Evolutionary conservation across 23 red algal genomes (phyloP).

Genomic region (Gracilariopsis chorda): DNA sequence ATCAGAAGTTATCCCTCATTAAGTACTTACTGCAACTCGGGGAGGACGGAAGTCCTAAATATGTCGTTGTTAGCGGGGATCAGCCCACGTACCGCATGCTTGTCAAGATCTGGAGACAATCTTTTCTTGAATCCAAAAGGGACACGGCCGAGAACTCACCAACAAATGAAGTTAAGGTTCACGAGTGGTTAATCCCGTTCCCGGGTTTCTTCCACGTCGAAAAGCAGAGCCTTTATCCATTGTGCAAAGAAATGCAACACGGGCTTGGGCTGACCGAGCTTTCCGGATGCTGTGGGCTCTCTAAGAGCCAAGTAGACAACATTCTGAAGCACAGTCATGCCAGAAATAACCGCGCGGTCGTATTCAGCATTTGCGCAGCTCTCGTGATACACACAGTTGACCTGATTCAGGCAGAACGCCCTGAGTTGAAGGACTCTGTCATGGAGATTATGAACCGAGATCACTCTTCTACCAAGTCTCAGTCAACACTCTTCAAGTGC

Average conservation of each 20-base stretch:
- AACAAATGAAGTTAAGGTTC: neutral
- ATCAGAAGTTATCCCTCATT: neutral
- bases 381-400: neutral
- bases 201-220: constrained; percentile 19
- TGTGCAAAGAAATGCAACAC: neutral
- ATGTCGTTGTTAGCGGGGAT: neutral
- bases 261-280: neutral
- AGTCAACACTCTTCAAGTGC: neutral
- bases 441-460: neutral
- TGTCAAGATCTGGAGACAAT: neutral
- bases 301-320: neutral
- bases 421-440: neutral
- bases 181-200: constrained; percentile 12
- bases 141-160: neutral
- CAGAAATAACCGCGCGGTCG: neutral
- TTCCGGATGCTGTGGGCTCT: neutral
- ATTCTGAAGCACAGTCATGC: constrained; percentile 29
- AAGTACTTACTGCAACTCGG: neutral
- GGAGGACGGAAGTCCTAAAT: neutral
- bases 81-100: constrained; percentile 24
- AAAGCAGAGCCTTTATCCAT: constrained; percentile 9
- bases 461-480: neutral
- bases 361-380: neutral
- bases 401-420: neutral
- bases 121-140: neutral